Evolutionary conservation across 495 filamentous ascomycete species (phyloP).

Genomic region (Evansstolkia leycettana): DNA sequence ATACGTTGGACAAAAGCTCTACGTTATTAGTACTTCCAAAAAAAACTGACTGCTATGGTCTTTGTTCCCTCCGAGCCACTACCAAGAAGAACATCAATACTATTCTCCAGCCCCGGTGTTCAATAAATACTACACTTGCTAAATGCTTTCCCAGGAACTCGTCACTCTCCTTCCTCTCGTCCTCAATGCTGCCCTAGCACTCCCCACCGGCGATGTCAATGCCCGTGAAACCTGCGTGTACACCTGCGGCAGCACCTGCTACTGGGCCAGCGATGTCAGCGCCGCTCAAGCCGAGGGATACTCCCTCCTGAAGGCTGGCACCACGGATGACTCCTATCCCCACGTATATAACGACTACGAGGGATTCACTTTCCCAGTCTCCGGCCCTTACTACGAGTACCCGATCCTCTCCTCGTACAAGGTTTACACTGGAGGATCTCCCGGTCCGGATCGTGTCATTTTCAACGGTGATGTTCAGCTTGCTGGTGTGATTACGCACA

Average conservation of each 20-base stretch:
- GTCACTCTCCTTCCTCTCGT: no score
- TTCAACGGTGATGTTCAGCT: slow-evolving; percentile 41
- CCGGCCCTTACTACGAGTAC: slow-evolving; percentile 60
- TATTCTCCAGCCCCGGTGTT: no score
- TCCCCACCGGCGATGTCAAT: no score
- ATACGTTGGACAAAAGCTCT: no score
- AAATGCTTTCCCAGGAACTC: no score
- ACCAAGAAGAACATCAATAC: no score
- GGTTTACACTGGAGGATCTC: slow-evolving; percentile 50
- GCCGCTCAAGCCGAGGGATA: slow-evolving; percentile 40
- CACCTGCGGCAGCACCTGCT: slow-evolving; percentile 40
- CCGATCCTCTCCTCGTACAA: slow-evolving; percentile 45
- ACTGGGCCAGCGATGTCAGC: slow-evolving; percentile 32
- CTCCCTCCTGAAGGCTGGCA: slow-evolving; percentile 30
- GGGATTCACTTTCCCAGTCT: slow-evolving; percentile 52
- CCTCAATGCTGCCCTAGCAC: no score
- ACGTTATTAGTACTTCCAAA: no score
- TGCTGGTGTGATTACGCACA: slow-evolving; percentile 55
- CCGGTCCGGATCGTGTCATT: slow-evolving; percentile 61
- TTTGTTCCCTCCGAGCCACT: no score
- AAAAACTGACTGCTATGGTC: no score
- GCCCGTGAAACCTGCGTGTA: slow-evolving; percentile 35
- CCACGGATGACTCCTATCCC: slow-evolving; percentile 45
- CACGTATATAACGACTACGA: slow-evolving; percentile 67
- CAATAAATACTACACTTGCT: no score